Percentiles rank a stretch among this genome's conserved stretches.
phyloP scores from a whole-genome alignment of 306 rosid genomes.

The Rosa multiflora region DNA sequence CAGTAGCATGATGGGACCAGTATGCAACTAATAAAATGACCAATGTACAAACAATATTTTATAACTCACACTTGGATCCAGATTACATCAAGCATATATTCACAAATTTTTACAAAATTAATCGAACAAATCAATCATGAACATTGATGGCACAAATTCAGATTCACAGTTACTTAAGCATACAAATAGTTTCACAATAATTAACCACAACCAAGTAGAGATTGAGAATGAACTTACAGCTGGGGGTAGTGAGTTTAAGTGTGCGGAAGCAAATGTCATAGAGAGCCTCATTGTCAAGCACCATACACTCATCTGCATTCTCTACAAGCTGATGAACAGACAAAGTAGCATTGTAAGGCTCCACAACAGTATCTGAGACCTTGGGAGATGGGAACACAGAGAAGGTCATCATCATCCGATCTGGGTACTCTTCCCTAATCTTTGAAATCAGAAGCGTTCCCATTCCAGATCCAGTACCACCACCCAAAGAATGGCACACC shows the following conservation, averaged over 20 bases:
- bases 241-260: slow-evolving; percentile 44
- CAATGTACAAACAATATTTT: too few relatives aligned
- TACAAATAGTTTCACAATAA: neutral
- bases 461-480: slow-evolving; percentile 53
- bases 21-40: too few relatives aligned
- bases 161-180: too few relatives aligned
- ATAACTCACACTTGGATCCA: too few relatives aligned
- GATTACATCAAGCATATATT: too few relatives aligned
- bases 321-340: slow-evolving; percentile 51
- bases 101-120: too few relatives aligned
- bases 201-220: neutral
- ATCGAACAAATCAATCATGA: too few relatives aligned
- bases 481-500: slow-evolving; percentile 49
- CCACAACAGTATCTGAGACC: slow-evolving; percentile 49
- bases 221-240: slow-evolving; percentile 28
- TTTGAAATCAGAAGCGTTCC: slow-evolving; percentile 47
- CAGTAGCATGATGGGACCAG: too few relatives aligned
- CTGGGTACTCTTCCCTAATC: slow-evolving; percentile 48
- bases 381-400: slow-evolving; percentile 48
- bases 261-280: slow-evolving; percentile 46
- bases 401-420: slow-evolving; percentile 48
- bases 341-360: slow-evolving; percentile 44
- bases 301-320: slow-evolving; percentile 49
- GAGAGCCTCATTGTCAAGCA: slow-evolving; percentile 45
- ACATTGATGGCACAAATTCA: too few relatives aligned